Conservation (phyloP, 2,329 filamentous ascomycete species). For the Aspergillus pseudotamarii region DNA sequence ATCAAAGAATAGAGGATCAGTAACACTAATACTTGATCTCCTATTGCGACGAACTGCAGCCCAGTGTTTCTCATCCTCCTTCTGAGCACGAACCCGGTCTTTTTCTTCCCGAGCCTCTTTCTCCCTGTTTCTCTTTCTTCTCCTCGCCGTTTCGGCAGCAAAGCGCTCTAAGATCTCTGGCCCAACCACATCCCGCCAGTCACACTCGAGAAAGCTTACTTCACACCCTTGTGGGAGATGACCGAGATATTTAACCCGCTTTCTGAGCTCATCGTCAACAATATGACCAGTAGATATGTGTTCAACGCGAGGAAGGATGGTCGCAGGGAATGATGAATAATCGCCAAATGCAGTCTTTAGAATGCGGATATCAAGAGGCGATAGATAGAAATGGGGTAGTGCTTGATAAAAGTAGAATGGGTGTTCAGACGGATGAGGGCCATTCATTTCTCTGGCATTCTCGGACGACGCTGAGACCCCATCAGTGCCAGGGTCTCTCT, state of each 20-base stretch:
- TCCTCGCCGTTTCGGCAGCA: conserved; percentile 71
- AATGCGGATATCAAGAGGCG: conserved; percentile 87
- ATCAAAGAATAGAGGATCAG: conserved; percentile 54
- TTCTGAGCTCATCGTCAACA: conserved; percentile 81
- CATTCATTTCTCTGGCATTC: conserved; percentile 39
- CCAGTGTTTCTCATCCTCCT: conserved; percentile 68
- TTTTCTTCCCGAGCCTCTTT: conserved; percentile 87
- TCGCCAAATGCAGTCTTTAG: conserved; percentile 85
- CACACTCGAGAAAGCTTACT: conserved; percentile 87
- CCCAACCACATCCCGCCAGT: conserved; percentile 88
- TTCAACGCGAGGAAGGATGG: conserved; percentile 82
- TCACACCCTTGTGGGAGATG: conserved; percentile 91
- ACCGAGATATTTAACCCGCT: conserved; percentile 80
- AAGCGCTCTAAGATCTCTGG: conserved; percentile 76
- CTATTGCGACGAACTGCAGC: conserved; percentile 67
- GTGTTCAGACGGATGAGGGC: conserved; percentile 51
- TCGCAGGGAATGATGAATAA: conserved; percentile 80
- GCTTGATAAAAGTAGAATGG: conserved; percentile 87
- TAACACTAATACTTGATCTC: conserved; percentile 53
- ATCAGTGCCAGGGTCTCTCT: conserved; percentile 20
- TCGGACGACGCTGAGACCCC: conserved; percentile 9
- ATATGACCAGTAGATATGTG: conserved; percentile 86
- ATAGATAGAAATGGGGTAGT: conserved; percentile 84
- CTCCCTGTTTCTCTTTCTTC: conserved; percentile 76
- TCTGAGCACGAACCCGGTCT: conserved; percentile 79